phyloP scores from a whole-genome alignment of 176 grass and related monocot genomes.

The Luzula sylvatica region DNA sequence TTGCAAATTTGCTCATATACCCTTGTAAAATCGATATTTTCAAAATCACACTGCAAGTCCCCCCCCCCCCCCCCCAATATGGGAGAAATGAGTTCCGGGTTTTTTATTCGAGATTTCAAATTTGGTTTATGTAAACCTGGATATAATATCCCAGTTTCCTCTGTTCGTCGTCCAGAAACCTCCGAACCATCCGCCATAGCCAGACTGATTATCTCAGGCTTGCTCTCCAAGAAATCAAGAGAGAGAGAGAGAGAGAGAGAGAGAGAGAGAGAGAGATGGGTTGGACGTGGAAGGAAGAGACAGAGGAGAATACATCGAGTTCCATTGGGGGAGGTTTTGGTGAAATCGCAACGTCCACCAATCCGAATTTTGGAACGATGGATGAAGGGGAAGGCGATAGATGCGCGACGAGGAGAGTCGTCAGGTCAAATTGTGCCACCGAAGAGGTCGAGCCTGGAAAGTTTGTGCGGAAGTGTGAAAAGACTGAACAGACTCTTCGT shows the following conservation, averaged over 20 bases:
- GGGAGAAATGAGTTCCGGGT: too few species aligned
- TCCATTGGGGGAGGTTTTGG: neutral
- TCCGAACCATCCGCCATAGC: neutral
- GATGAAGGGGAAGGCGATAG: neutral
- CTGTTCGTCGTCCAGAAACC: neutral
- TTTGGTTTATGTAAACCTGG: neutral
- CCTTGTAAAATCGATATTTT: neutral
- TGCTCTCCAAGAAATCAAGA: constrained; percentile 4
- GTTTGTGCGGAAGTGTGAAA: constrained; percentile 79
- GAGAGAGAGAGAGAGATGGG: too few species aligned
- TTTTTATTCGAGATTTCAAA: too few species aligned
- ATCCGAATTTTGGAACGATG: constrained; percentile 10
- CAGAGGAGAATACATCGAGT: neutral
- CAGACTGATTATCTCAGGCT: neutral
- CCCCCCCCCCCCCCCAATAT: too few species aligned
- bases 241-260: constrained; percentile 14
- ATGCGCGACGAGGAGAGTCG: constrained; percentile 41
- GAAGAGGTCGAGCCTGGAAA: constrained; percentile 79
- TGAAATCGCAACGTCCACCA: constrained; percentile 28
- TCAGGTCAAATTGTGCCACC: constrained; percentile 56
- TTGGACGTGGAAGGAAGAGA: constrained; percentile 16
- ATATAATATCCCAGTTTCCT: neutral
- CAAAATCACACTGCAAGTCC: neutral
- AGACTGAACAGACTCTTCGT: constrained; percentile 59
- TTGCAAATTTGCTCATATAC: neutral